Base-by-base conservation (phyloP, 179 eudicot genomes). In the Beta lomatogona region DNA sequence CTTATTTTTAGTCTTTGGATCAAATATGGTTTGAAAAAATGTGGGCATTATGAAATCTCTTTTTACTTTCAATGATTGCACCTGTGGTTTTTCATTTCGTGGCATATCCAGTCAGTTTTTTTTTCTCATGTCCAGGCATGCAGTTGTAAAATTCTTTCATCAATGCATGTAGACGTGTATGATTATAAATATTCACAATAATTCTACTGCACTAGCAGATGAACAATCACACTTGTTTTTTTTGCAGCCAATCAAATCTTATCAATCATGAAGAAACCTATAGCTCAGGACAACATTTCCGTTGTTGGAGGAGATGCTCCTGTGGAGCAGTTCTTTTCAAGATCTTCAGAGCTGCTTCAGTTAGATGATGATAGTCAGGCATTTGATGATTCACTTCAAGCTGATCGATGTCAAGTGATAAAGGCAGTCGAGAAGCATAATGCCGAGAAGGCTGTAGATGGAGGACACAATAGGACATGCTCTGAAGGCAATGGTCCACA, bases 241-340 rank as follows among this genome's bases (percentile, higher is more conserved):
- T 79, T 73, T 88, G 85, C 95, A 95, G 99, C 89, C 59, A 66
- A 85, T 85, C 91, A 86, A 82, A 95, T 95, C 68, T 81, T 95
- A 83, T 89, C 94, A 70, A 76, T 84, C 84, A 86, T 95, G 77
- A 92, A 82, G 88, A 92, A 91, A 83, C 89, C 97, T 44, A 45
- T 28, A 59, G 80, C 77, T 75, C 81, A 50, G 53, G 82, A 83
- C 67, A 82, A 79, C 46, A 77, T 78, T 82, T 78, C 71, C 11
- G 21, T 74, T 4, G 31, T 76, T 68, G 81, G 71, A 71, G 81
- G 71, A 71, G 83, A 82, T 45, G 77, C 79, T 45, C 82, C 85
- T 48, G 81, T 60, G 58, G 80, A 86, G 67, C 89, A 77, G 44
- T 67, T 16, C 79, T 75, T 74, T 78, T 73, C 85, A 31, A 87